These are phyloP conservation scores for Backusella morwellensis DNA, from an alignment of 192 early-diverging fungal species.

Conservation along the genomic window DNA sequence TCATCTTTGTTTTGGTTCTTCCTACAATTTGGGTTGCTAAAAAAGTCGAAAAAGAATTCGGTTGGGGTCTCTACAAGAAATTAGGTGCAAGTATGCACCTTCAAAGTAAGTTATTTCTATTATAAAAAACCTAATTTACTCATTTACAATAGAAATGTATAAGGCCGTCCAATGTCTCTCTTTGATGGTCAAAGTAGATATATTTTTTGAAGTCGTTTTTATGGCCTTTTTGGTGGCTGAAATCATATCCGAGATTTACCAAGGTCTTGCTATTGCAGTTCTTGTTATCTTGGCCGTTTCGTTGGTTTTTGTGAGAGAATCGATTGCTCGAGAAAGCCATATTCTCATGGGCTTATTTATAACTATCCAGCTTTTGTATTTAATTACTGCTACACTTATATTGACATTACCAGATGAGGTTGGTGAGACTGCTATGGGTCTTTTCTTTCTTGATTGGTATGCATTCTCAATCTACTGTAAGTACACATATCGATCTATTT, in stretches of 20 bases:
- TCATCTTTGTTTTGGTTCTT: background rate
- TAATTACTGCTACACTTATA: background rate
- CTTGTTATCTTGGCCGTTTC: background rate
- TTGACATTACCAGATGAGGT: background rate
- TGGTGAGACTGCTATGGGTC: background rate
- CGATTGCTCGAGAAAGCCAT: background rate
- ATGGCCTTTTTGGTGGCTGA: background rate
- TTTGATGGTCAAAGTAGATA: background rate
- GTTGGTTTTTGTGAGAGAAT: background rate
- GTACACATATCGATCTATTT: background rate
- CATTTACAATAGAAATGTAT: background rate
- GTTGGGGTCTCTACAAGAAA: background rate
- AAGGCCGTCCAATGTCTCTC: background rate
- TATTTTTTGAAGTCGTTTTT: background rate
- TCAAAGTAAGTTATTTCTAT: background rate
- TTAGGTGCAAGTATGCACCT: background rate
- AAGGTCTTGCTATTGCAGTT: background rate
- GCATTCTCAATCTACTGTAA: background rate
- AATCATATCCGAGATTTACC: background rate
- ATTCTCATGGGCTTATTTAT: background rate
- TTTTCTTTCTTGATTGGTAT: slow-evolving; percentile 3
- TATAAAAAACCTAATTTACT: background rate
- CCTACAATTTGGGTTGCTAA: background rate
- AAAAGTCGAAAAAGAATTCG: background rate
- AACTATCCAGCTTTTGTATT: background rate